Percentiles rank a stretch among this genome's conserved stretches.
Evolutionary conservation across 805 yeast genomes (phyloP).

Genomic region (Wickerhamomyces queroliae): DNA sequence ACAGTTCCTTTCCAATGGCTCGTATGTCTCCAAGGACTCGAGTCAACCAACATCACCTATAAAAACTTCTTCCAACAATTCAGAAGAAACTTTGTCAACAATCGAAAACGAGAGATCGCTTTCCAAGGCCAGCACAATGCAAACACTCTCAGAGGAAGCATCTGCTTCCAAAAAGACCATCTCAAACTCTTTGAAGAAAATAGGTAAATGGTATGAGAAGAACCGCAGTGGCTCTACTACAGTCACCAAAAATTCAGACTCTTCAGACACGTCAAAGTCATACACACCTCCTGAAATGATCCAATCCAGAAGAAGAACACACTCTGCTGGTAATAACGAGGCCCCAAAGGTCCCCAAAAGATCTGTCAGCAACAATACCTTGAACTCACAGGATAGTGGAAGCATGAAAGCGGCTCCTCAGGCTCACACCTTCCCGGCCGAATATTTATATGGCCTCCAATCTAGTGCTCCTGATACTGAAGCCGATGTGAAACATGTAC

Average conservation of each 20-base stretch:
- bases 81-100: slow-evolving; percentile 6
- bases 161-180: slow-evolving; percentile 31
- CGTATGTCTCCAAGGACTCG: slow-evolving; percentile 14
- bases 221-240: slow-evolving; percentile 18
- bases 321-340: slow-evolving; percentile 16
- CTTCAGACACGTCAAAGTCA: neutral
- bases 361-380: neutral
- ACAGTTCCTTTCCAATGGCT: slow-evolving; percentile 23
- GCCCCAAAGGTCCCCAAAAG: neutral
- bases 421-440: slow-evolving; percentile 23
- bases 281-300: slow-evolving; percentile 64
- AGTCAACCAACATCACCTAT: neutral
- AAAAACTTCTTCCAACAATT: slow-evolving; percentile 9
- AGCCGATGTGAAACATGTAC: slow-evolving; percentile 6
- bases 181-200: slow-evolving; percentile 44
- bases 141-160: slow-evolving; percentile 20
- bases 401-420: slow-evolving; percentile 17
- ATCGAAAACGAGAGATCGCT: slow-evolving; percentile 2
- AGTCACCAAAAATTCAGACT: neutral
- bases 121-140: slow-evolving; percentile 15
- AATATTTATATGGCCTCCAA: slow-evolving; percentile 16
- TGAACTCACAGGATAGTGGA: slow-evolving; percentile 3
- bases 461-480: slow-evolving; percentile 11
- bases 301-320: slow-evolving; percentile 41
- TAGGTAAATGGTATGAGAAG: slow-evolving; percentile 67